Evolutionary conservation across 371 early-diverging fungal species (phyloP).

Genomic region (Lichtheimia ramosa): DNA sequence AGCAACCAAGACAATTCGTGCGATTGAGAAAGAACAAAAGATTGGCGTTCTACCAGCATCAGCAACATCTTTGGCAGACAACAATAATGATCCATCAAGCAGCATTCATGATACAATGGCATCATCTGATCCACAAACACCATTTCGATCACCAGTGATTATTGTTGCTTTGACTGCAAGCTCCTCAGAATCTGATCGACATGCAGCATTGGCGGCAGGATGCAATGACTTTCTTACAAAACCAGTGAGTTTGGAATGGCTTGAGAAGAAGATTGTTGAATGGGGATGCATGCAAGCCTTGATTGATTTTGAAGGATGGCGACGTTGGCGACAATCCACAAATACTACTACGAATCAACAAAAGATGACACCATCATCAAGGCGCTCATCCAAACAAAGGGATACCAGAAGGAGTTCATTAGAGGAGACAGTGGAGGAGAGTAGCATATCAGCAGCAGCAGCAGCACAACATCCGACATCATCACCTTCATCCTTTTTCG

Average conservation of each 20-base stretch:
- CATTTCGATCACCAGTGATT: conserved; percentile 75
- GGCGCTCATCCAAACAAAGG: too few relatives aligned
- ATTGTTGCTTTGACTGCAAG: conserved; percentile 89
- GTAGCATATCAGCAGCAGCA: too few relatives aligned
- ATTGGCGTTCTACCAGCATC: conserved; percentile 56
- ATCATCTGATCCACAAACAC: neutral
- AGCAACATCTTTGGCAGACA: conserved; percentile 16
- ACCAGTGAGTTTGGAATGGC: conserved; percentile 81
- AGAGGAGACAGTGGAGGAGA: too few relatives aligned
- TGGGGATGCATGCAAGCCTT: conserved; percentile 94
- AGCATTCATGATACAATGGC: neutral
- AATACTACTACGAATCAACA: too few relatives aligned
- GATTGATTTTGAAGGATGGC: conserved; percentile 84
- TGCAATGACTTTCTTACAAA: conserved; percentile 91
- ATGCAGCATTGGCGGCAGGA: conserved; percentile 80
- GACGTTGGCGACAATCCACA: conserved; percentile 58
- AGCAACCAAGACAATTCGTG: conserved; percentile 73
- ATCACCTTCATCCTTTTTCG: too few relatives aligned
- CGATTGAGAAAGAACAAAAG: conserved; percentile 61
- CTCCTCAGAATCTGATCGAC: conserved; percentile 71
- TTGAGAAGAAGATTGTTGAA: conserved; percentile 83
- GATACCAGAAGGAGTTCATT: too few relatives aligned
- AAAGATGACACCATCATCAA: too few relatives aligned
- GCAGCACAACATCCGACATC: too few relatives aligned
- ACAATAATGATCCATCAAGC: neutral